Conservation (phyloP, 129 eudicot species). For the Cynara cardunculus region DNA sequence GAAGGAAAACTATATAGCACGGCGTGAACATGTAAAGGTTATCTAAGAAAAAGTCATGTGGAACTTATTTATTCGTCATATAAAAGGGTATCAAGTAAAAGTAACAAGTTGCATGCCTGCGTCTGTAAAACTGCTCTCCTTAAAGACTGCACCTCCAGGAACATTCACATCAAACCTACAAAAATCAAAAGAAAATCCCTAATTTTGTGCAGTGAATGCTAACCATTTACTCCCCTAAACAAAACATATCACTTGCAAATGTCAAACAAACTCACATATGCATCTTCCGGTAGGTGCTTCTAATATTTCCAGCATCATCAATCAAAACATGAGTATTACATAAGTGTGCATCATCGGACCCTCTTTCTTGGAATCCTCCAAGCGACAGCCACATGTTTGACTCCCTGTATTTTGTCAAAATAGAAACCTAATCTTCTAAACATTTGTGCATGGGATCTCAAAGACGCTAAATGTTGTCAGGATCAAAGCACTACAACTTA, state of each 20-base stretch:
- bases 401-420: slow-evolving; percentile 46
- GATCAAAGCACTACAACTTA: neutral
- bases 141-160: slow-evolving; percentile 83
- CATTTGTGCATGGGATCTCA: neutral
- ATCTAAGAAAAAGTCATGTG: too few relatives aligned
- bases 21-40: too few relatives aligned
- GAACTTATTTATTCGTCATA: neutral
- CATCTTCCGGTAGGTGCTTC: slow-evolving; percentile 73
- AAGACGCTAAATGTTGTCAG: neutral
- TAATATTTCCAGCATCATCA: slow-evolving; percentile 73
- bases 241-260: slow-evolving; percentile 14
- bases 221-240: slow-evolving; percentile 1
- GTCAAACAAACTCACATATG: slow-evolving; percentile 51
- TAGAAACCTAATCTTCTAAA: neutral
- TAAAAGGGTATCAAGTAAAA: neutral
- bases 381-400: slow-evolving; percentile 89
- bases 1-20: too few relatives aligned
- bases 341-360: slow-evolving; percentile 74
- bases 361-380: slow-evolving; percentile 93
- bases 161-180: slow-evolving; percentile 96
- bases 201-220: neutral
- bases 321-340: slow-evolving; percentile 75
- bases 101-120: slow-evolving; percentile 51
- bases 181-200: slow-evolving; percentile 7
- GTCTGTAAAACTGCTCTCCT: slow-evolving; percentile 94